phyloP scores from a whole-genome alignment of 2,329 filamentous ascomycete genomes.

The Alternaria novae-zelandiae region DNA sequence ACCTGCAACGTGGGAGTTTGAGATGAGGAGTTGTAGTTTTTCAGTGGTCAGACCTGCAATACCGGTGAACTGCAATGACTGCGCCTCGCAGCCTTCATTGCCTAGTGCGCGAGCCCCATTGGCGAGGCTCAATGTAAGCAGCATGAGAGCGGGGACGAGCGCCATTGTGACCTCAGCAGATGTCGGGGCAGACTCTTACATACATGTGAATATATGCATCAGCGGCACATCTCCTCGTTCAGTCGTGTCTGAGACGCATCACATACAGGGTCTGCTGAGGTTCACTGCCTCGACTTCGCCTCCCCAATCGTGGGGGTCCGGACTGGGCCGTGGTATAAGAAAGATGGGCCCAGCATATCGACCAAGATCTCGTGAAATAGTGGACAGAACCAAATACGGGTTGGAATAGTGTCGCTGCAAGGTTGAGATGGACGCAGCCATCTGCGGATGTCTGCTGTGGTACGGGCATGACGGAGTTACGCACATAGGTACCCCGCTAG shows the following conservation, averaged over 20 bases:
- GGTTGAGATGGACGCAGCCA: too few species aligned
- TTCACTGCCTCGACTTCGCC: not conserved
- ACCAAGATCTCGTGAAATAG: too few species aligned
- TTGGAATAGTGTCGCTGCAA: too few species aligned
- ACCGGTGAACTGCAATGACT: not conserved
- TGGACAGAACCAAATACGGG: too few species aligned
- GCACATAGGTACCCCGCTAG: not conserved
- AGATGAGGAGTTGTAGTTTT: not conserved
- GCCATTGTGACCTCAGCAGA: not conserved
- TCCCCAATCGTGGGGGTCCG: not conserved
- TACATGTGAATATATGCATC: not conserved
- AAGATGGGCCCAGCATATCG: not conserved
- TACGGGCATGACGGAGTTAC: not conserved
- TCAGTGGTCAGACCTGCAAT: not conserved
- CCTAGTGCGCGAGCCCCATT: not conserved
- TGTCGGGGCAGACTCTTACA: not conserved
- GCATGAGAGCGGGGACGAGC: not conserved
- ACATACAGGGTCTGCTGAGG: not conserved
- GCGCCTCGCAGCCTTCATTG: not conserved
- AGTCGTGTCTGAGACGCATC: not conserved
- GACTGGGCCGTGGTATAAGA: not conserved
- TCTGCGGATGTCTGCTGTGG: not conserved
- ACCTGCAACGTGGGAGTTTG: not conserved
- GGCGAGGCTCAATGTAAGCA: not conserved
- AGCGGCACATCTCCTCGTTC: not conserved